Evolutionary conservation across 805 yeast genomes (phyloP).

Genomic region (Candida orba): DNA sequence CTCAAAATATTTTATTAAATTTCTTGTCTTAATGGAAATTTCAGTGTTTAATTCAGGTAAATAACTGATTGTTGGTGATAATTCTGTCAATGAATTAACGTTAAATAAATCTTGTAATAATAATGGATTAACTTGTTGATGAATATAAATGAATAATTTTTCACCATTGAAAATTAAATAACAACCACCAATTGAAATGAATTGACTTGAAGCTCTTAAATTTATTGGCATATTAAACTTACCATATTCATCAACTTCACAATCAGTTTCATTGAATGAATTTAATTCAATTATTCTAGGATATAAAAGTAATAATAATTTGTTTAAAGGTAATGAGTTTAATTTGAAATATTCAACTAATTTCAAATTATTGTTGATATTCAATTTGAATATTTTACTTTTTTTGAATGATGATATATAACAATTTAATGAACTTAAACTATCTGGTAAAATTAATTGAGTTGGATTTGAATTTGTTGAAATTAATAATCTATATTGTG

Average conservation of each 20-base stretch:
- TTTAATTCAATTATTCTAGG: conserved; percentile 78
- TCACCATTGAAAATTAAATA: conserved; percentile 70
- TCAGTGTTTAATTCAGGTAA: conserved; percentile 67
- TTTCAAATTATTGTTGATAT: conserved; percentile 53
- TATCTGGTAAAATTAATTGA: conserved; percentile 75
- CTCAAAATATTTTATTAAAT: conserved; percentile 54
- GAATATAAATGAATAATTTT: conserved; percentile 55
- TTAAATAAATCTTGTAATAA: conserved; percentile 75
- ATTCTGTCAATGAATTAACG: conserved; percentile 28
- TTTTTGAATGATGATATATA: conserved; percentile 66
- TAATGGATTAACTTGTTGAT: conserved; percentile 57
- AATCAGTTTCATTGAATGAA: conserved; percentile 51
- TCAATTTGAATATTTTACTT: conserved; percentile 46
- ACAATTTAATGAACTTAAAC: conserved; percentile 64
- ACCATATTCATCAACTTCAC: conserved; percentile 35
- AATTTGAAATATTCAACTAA: conserved; percentile 45
- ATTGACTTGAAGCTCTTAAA: conserved; percentile 35
- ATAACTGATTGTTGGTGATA: conserved; percentile 32
- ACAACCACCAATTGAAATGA: conserved; percentile 60
- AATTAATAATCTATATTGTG: conserved; percentile 48
- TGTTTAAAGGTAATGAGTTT: conserved; percentile 46
- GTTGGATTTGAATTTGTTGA: conserved; percentile 40
- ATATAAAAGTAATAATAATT: conserved; percentile 59
- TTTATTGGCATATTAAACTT: conserved; percentile 44
- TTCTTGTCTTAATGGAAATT: conserved; percentile 61